A percentile compares a stretch with the other conserved stretches of the same genome.
Conservation (phyloP, 495 filamentous ascomycete species). For the Venustampulla echinocandica region DNA sequence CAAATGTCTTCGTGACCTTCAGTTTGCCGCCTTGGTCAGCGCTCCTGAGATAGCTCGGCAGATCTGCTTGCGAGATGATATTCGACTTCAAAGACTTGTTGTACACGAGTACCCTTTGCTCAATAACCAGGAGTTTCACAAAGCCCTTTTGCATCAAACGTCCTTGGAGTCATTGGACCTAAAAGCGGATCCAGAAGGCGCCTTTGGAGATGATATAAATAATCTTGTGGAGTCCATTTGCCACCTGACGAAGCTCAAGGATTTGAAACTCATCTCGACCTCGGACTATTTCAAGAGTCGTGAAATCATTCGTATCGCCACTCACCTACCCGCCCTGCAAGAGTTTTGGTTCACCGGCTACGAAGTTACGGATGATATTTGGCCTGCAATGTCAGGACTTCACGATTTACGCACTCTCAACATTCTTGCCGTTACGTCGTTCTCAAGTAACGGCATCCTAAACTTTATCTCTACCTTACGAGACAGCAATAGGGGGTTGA, state of each 20-base stretch:
- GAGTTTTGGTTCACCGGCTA: constrained; percentile 35
- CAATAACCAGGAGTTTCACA: constrained; percentile 40
- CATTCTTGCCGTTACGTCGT: constrained; percentile 38
- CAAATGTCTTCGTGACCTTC: constrained; percentile 40
- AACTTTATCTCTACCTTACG: constrained; percentile 36
- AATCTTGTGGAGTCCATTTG: constrained; percentile 39
- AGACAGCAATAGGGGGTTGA: constrained; percentile 24
- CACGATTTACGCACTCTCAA: constrained; percentile 36
- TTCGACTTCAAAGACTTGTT: constrained; percentile 39
- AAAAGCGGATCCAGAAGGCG: constrained; percentile 40
- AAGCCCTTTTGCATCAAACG: constrained; percentile 39
- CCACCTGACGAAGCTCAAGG: constrained; percentile 37
- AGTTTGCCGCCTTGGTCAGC: constrained; percentile 40
- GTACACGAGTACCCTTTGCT: constrained; percentile 35
- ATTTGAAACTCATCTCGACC: constrained; percentile 43
- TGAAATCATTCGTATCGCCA: constrained; percentile 42
- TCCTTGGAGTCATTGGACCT: constrained; percentile 39
- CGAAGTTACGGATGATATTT: constrained; percentile 43
- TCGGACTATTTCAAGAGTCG: constrained; percentile 45
- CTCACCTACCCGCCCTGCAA: constrained; percentile 22
- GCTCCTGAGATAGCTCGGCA: constrained; percentile 44
- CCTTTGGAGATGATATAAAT: constrained; percentile 36
- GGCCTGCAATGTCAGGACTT: constrained; percentile 32
- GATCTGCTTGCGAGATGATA: constrained; percentile 34
- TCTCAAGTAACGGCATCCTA: constrained; percentile 37